Conservation (phyloP, 176 grass and related monocot species). For the Dendrocalamus sinicus region DNA sequence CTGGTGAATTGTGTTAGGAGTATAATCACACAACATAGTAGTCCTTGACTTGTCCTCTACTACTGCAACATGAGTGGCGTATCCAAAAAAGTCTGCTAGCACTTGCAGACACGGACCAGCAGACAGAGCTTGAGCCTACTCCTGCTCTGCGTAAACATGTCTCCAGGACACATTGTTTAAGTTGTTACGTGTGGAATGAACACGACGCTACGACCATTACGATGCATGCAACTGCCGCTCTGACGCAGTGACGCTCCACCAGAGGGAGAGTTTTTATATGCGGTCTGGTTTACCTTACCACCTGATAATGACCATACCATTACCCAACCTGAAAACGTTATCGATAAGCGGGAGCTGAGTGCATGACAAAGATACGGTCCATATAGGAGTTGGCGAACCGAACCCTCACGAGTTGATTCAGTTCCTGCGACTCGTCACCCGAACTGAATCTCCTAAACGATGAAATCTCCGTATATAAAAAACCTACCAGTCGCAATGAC, state of each 20-base stretch:
- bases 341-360: not conserved
- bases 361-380: not conserved
- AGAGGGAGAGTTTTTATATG: not conserved
- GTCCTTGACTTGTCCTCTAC: not conserved
- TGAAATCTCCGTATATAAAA: not conserved
- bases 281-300: not conserved
- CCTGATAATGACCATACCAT: not conserved
- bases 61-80: not conserved
- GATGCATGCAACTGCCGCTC: not conserved
- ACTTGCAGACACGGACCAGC: not conserved
- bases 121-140: not conserved
- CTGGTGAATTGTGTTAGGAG: no score
- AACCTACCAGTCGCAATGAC: not conserved
- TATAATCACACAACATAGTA: not conserved
- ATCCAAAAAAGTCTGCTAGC: not conserved
- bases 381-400: conserved; percentile 29
- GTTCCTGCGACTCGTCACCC: not conserved
- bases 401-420: conserved; percentile 1
- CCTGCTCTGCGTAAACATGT: no score
- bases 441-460: not conserved
- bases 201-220: not conserved
- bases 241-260: not conserved
- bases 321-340: not conserved
- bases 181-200: not conserved
- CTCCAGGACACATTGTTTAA: not conserved